Base-by-base conservation (phyloP, 2,329 filamentous ascomycete species). In the Pestalotiopsis fici region DNA sequence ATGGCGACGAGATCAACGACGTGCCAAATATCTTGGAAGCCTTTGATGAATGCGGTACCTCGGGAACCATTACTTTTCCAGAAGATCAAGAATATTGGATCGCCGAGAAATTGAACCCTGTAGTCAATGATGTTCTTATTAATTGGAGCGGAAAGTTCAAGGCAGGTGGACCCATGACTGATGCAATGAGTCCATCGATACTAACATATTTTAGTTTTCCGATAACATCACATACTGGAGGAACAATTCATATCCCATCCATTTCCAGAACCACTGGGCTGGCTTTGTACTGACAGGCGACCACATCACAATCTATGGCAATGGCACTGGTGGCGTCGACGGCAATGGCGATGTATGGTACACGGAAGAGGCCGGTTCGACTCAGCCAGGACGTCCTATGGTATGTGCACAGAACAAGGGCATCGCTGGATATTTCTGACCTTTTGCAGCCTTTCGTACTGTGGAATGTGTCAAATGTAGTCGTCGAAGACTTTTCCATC, bases 291-390 rank as follows among this genome's bases (percentile, higher is more conserved):
- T 88, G 57, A 82, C 81, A 0, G 86, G 86, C 7, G 77, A 82
- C 23, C 74, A 80, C 21, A 87, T 88, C 67, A 77, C 73, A 18
- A 87, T 88, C 69, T 76, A 87, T 70, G 86, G 86, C 12, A 79
- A 84, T 66, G 80, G 80, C 0, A 87, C 82, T 0, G 85, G 85
- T n/a, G 83, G 84, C 2, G 86, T 88, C 61, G 73, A 86, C 66
- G 86, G 86, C 5, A 86, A 86, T 68, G 85, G 86, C 3, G 82
- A 88, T 68, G 72, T 78, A 1, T 88, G 86, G 86, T 88, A 88
- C 69, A 81, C 77, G 21, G 82, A 76, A 9, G 85, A 88, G 73
- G 70, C 78, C 28, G 81, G 78, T 15, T 69, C 74, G 5, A 87
- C 85, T 0, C 81, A 80, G 65, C 81, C 82, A 1, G 86, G 86